Percentiles rank a stretch among this genome's conserved stretches.
Conservation (phyloP, 75 land plant species). For the Selaginella moellendorffii region DNA sequence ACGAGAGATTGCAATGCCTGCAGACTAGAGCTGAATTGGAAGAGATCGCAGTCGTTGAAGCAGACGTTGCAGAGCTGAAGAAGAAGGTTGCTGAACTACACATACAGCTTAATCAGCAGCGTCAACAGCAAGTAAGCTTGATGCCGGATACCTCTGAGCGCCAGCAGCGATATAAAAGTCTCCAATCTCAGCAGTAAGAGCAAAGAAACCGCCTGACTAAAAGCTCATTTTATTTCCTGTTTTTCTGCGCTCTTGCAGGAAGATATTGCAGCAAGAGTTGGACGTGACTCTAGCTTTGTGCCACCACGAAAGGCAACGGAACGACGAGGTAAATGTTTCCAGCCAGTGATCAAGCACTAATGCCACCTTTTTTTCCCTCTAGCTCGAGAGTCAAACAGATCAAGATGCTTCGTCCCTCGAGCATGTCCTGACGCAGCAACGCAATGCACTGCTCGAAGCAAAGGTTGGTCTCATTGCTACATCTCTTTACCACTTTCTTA, state of each 20-base stretch:
- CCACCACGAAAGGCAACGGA: slow-evolving; percentile 75
- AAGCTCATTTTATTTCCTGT: not conserved
- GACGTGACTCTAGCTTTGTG: slow-evolving; percentile 68
- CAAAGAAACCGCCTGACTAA: not conserved
- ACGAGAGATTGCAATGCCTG: not conserved
- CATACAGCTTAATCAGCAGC: slow-evolving; percentile 75
- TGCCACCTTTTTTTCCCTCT: not conserved
- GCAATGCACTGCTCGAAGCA: slow-evolving; percentile 31
- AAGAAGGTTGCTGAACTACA: slow-evolving; percentile 97
- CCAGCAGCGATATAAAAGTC: slow-evolving; percentile 50
- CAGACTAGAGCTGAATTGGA: slow-evolving; percentile 97
- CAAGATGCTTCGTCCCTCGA: slow-evolving; percentile 22
- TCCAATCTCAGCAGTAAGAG: slow-evolving; percentile 65
- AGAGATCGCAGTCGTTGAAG: slow-evolving; percentile 97
- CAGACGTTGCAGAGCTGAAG: slow-evolving; percentile 91
- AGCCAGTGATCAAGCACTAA: not conserved
- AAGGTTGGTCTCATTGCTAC: slow-evolving; percentile 13
- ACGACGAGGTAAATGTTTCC: slow-evolving; percentile 42
- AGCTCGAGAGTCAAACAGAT: slow-evolving; percentile 15
- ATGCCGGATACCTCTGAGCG: slow-evolving; percentile 51
- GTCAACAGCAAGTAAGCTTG: slow-evolving; percentile 71
- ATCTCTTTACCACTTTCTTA: not conserved
- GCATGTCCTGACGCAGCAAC: slow-evolving; percentile 23
- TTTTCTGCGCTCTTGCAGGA: slow-evolving; percentile 31
- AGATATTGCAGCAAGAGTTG: slow-evolving; percentile 67